Conservation (phyloP, 2,329 filamentous ascomycete genomes). For the Uncinocarpus reesii region DNA sequence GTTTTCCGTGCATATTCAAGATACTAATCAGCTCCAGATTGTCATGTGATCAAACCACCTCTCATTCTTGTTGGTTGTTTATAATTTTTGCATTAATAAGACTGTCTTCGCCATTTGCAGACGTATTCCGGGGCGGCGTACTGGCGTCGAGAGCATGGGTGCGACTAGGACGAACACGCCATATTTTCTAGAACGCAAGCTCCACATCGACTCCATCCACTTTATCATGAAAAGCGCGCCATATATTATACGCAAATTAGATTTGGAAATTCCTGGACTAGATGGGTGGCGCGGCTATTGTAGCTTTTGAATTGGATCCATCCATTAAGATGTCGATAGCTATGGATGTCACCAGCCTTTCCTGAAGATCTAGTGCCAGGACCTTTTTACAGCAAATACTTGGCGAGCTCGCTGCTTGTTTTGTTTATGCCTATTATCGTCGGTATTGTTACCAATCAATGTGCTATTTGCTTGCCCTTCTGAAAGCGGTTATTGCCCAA, state of each 20-base stretch:
- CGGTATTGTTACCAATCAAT: not conserved
- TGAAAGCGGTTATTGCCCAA: too few species aligned
- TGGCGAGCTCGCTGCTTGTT: not conserved
- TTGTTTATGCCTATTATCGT: not conserved
- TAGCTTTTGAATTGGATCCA: not conserved
- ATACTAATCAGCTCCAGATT: slow-evolving; percentile 16
- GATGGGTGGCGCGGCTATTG: not conserved
- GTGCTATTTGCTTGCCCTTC: not conserved
- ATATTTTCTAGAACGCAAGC: not conserved
- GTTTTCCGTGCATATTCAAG: not conserved
- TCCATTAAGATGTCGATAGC: not conserved
- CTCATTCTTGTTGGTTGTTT: not conserved
- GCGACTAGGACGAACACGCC: not conserved
- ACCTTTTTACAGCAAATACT: not conserved
- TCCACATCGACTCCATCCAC: not conserved
- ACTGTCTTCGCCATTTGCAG: not conserved
- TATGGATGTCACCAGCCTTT: not conserved
- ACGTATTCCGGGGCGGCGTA: not conserved
- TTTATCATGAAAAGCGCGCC: not conserved
- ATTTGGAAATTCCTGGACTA: not conserved
- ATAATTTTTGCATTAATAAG: slow-evolving; percentile 3
- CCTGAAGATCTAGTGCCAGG: not conserved
- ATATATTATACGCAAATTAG: slow-evolving; percentile 3
- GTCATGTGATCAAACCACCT: slow-evolving; percentile 19
- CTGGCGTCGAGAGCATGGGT: slow-evolving; percentile 3